phyloP scores from a whole-genome alignment of 495 filamentous ascomycete genomes.

The Pseudevernia furfuracea region DNA sequence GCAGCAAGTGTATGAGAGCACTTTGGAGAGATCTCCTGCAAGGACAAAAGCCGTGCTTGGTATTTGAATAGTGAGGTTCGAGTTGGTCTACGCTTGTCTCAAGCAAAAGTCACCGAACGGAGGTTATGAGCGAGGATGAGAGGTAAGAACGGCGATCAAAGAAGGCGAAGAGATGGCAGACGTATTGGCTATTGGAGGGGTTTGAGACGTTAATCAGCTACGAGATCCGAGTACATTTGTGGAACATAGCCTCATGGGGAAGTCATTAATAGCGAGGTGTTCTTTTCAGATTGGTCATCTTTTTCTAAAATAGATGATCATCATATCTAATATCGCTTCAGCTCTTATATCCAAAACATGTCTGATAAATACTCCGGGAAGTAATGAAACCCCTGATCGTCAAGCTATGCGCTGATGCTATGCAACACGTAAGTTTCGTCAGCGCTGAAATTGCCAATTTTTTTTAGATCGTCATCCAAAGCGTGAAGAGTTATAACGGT shows the following conservation, averaged over 20 bases:
- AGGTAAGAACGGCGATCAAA: neutral
- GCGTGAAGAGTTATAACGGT: conserved; percentile 10
- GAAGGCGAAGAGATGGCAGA: neutral
- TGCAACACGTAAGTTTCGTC: neutral
- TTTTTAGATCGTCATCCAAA: no score
- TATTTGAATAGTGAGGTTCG: neutral
- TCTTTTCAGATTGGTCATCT: neutral
- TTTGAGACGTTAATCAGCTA: neutral
- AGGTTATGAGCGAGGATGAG: neutral
- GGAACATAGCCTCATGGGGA: neutral
- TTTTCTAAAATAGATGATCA: neutral
- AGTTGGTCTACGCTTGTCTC: neutral
- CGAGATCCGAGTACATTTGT: neutral
- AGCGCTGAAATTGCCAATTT: neutral
- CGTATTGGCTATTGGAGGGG: neutral
- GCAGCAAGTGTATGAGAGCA: neutral
- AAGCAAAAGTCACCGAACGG: neutral
- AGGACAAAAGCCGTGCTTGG: neutral
- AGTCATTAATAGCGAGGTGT: neutral
- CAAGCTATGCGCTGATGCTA: neutral
- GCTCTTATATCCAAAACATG: neutral
- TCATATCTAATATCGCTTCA: neutral
- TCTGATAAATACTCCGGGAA: neutral
- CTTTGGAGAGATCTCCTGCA: neutral
- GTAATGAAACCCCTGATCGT: neutral